Conservation (phyloP, 176 grass and related monocot species). For the Calamus simplicifolius region DNA sequence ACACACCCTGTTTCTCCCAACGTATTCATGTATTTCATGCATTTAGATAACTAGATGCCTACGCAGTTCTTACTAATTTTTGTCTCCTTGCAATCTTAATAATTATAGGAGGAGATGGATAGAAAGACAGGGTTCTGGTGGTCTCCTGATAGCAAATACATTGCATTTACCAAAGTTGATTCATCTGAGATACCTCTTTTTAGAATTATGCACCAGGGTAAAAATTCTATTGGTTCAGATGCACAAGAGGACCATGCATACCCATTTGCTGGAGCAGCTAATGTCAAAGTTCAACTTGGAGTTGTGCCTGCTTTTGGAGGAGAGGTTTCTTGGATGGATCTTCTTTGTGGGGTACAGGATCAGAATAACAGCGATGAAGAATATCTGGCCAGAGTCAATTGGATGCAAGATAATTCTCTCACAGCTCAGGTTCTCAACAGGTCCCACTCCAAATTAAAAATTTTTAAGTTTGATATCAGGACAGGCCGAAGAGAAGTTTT, state of each 20-base stretch:
- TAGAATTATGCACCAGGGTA: slow-evolving; percentile 99
- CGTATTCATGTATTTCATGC: neutral
- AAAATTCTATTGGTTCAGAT: slow-evolving; percentile 64
- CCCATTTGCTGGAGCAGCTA: slow-evolving; percentile 90
- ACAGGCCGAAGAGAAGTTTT: slow-evolving; percentile 64
- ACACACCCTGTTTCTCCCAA: neutral
- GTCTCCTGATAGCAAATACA: slow-evolving; percentile 86
- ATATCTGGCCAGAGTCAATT: slow-evolving; percentile 94
- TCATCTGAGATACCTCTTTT: slow-evolving; percentile 86
- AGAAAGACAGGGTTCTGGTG: slow-evolving; percentile 99
- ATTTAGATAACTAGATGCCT: too few species aligned
- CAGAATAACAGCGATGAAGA: slow-evolving; percentile 50
- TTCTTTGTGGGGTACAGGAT: slow-evolving; percentile 56
- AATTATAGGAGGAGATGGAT: slow-evolving; percentile 97
- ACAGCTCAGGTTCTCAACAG: slow-evolving; percentile 89
- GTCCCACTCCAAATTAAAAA: slow-evolving; percentile 74
- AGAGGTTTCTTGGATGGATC: slow-evolving; percentile 90
- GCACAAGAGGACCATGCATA: slow-evolving; percentile 96
- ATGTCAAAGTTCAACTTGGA: slow-evolving; percentile 82
- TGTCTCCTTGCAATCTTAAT: slow-evolving; percentile 21
- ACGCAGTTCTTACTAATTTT: neutral
- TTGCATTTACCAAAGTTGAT: slow-evolving; percentile 88
- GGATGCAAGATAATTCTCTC: slow-evolving; percentile 78
- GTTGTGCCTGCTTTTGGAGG: slow-evolving; percentile 67
- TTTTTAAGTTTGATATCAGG: slow-evolving; percentile 75